Conservation (phyloP, 1,284 basidiomycete genomes). For the Sanghuangporus sanghuang region DNA sequence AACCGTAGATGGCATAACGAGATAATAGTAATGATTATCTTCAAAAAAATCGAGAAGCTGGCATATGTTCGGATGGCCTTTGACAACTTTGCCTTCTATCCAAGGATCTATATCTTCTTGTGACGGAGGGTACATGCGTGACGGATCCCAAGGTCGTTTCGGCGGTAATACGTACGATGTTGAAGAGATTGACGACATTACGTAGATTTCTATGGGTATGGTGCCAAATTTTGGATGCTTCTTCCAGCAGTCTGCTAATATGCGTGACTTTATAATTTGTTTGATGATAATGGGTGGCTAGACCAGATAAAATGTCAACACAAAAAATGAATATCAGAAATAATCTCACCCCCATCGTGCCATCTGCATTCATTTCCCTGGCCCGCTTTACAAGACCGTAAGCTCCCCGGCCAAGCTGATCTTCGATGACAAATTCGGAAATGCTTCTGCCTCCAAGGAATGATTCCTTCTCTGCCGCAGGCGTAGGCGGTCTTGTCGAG, state of each 20-base stretch:
- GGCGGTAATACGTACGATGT: slow-evolving; percentile 69
- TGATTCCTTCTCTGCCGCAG: slow-evolving; percentile 40
- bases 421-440: slow-evolving; percentile 75
- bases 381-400: slow-evolving; percentile 95
- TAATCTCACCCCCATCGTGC: slow-evolving; percentile 72
- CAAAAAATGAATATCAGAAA: slow-evolving; percentile 4
- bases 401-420: slow-evolving; percentile 91
- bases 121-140: slow-evolving; percentile 33
- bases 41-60: slow-evolving; percentile 96
- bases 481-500: slow-evolving; percentile 57
- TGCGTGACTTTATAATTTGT: slow-evolving; percentile 97
- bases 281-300: slow-evolving; percentile 86
- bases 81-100: slow-evolving; percentile 64
- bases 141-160: slow-evolving; percentile 77
- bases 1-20: slow-evolving; percentile 70
- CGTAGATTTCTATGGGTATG: slow-evolving; percentile 98
- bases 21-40: slow-evolving; percentile 95
- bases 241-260: slow-evolving; percentile 99
- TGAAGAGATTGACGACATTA: slow-evolving; percentile 86
- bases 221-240: slow-evolving; percentile 92
- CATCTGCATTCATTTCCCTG: slow-evolving; percentile 71
- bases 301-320: slow-evolving; percentile 6
- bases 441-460: slow-evolving; percentile 62
- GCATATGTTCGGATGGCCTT: slow-evolving; percentile 90
- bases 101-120: slow-evolving; percentile 38